Evolutionary conservation across 805 yeast genomes (phyloP).

Genomic region (Schwanniomyces sp.): DNA sequence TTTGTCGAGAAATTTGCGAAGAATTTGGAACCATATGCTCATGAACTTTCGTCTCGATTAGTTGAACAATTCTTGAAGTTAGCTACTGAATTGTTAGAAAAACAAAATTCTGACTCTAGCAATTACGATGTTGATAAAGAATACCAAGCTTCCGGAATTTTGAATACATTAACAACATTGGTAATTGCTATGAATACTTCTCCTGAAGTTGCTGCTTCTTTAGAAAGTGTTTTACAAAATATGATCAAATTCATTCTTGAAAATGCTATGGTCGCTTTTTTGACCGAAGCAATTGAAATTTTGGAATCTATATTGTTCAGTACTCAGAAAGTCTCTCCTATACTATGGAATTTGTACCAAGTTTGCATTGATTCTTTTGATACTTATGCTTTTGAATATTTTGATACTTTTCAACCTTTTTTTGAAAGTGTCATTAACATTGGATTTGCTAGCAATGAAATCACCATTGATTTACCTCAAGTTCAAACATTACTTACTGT

Average conservation of each 20-base stretch:
- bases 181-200: conserved; percentile 43
- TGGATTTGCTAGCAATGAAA: conserved; percentile 43
- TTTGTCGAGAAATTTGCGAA: conserved; percentile 44
- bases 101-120: conserved; percentile 13
- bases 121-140: conserved; percentile 35
- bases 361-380: conserved; percentile 54
- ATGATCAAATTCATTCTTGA: conserved; percentile 36
- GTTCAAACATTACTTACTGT: conserved; percentile 39
- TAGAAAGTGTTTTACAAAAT: conserved; percentile 34
- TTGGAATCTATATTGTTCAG: conserved; percentile 58
- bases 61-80: conserved; percentile 73
- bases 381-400: conserved; percentile 59
- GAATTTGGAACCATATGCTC: conserved; percentile 42
- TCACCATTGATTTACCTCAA: conserved; percentile 37
- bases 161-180: conserved; percentile 42
- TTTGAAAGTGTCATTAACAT: conserved; percentile 53
- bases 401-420: conserved; percentile 56
- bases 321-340: conserved; percentile 49
- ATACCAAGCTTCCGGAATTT: conserved; percentile 43
- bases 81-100: conserved; percentile 54
- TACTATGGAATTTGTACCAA: conserved; percentile 52
- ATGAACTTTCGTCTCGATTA: conserved; percentile 47
- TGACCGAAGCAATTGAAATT: conserved; percentile 40
- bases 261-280: conserved; percentile 39
- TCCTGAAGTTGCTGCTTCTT: conserved; percentile 33